Evolutionary conservation across 371 early-diverging fungal species (phyloP).

Genomic region (Mortierella sp.): DNA sequence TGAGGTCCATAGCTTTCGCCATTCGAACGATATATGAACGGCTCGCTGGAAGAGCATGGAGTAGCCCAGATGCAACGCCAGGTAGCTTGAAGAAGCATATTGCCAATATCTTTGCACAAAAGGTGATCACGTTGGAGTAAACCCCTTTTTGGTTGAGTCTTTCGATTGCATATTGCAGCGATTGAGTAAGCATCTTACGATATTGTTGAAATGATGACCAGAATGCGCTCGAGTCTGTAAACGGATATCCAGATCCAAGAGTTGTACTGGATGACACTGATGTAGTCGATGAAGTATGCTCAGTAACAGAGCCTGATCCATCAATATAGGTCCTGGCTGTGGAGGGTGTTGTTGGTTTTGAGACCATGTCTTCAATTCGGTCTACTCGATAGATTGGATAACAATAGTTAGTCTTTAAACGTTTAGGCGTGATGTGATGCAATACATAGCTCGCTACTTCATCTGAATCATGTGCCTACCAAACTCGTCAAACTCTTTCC

Average conservation of each 20-base stretch:
- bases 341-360: slow-evolving; percentile 55
- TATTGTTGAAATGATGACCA: slow-evolving; percentile 40
- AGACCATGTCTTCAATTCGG: slow-evolving; percentile 41
- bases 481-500: slow-evolving; percentile 62
- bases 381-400: slow-evolving; percentile 19
- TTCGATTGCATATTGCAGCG: slow-evolving; percentile 62
- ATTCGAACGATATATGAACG: slow-evolving; percentile 59
- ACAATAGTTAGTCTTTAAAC: neutral
- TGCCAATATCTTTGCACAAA: slow-evolving; percentile 66
- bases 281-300: slow-evolving; percentile 44
- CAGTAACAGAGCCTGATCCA: slow-evolving; percentile 45
- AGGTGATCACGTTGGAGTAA: slow-evolving; percentile 65
- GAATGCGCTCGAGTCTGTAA: slow-evolving; percentile 48
- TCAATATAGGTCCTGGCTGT: slow-evolving; percentile 49
- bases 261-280: slow-evolving; percentile 57
- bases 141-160: slow-evolving; percentile 60
- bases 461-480: slow-evolving; percentile 40
- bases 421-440: neutral
- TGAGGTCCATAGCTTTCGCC: slow-evolving; percentile 55
- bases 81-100: slow-evolving; percentile 70
- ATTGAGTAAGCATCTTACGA: slow-evolving; percentile 44
- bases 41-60: slow-evolving; percentile 58
- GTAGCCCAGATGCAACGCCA: slow-evolving; percentile 61
- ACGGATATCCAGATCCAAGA: slow-evolving; percentile 54
- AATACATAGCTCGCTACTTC: neutral